Base-by-base conservation (phyloP, 495 filamentous ascomycete species). In the Aspergillus steynii region DNA sequence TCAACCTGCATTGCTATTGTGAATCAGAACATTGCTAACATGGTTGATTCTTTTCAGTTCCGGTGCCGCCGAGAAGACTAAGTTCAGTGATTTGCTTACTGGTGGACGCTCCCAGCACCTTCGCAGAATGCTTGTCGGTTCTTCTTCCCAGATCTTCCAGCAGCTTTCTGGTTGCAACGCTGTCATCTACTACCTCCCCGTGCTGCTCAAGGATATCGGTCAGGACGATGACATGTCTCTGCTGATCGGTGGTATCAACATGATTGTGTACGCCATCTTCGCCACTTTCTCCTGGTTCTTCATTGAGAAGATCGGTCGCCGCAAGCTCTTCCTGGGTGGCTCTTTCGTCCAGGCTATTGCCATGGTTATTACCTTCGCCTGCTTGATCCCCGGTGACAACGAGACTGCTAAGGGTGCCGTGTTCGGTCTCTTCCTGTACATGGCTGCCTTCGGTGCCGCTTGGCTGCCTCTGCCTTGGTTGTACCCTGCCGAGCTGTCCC, bases 151-250 rank as follows among this genome's bases (percentile, higher is more conserved):
- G 74, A 80, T 95, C 64, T 89, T 93, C 77, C 91, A 95, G 72
- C 91, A 96, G 65, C 77, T 93, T 34, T 84, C 85, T 57, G 78
- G 78, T 26, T 92, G 89, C 78, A 94, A 94, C 61, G 90, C 90
- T 12, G 89, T 93, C 65, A 94, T 93, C 65, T 96, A 96, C 79
- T 94, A 90, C 69, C 88, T 92, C 62, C 90, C 91, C 0, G 85
- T 93, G 20, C 80, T 96, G 5, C 88, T 94, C 65, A 74, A 93
- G 72, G 71, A 79, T 1, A 86, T 94, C 53, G 70, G 76, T n/a
- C 74, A 84, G 63, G 70, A 64, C 8, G 82, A 89, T 50, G 83
- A 86, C 61, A 82, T 92, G 72, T 83, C 86, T 9, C 76, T 94
- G 20, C 77, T 96, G 1, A 79, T 95, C 5, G 90, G 90, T 46